Evolutionary conservation across 2,329 filamentous ascomycete genomes (phyloP).

Genomic region (Amauroascus niger): DNA sequence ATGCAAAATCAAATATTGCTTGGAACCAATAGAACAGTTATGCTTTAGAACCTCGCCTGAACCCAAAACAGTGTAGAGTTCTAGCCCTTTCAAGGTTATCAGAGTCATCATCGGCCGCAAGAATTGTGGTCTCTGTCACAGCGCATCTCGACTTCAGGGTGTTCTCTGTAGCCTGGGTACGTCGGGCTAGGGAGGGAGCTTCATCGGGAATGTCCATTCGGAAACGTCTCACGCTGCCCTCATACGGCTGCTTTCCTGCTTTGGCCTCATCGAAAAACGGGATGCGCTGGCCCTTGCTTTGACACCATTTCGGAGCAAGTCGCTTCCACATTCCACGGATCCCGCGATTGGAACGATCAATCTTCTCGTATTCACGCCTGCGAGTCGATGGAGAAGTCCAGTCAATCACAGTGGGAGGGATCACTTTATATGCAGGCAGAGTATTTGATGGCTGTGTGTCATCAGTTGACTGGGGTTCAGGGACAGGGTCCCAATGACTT

Average conservation of each 20-base stretch:
- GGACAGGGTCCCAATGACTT: constrained; percentile 6
- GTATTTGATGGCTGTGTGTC: background rate
- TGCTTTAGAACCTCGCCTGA: background rate
- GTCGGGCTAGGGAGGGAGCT: constrained; percentile 12
- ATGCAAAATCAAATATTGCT: background rate
- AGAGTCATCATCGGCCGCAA: background rate
- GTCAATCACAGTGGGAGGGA: constrained; percentile 36
- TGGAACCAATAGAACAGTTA: background rate
- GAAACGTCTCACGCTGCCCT: constrained; percentile 39
- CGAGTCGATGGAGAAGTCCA: constrained; percentile 40
- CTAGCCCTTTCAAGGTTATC: background rate
- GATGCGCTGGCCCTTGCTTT: constrained; percentile 25
- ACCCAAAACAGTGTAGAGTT: background rate
- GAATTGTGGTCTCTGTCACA: background rate
- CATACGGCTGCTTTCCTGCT: constrained; percentile 30
- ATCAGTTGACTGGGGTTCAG: background rate
- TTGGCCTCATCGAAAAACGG: constrained; percentile 37
- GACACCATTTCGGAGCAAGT: constrained; percentile 35
- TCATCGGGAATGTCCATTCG: constrained; percentile 37
- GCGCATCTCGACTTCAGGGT: background rate
- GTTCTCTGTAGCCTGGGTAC: background rate
- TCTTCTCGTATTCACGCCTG: constrained; percentile 44
- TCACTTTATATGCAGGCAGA: constrained; percentile 16
- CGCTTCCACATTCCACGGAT: constrained; percentile 36
- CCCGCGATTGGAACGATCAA: constrained; percentile 39